phyloP scores from a whole-genome alignment of 2,329 filamentous ascomycete species.

The Aspergillus sp. region DNA sequence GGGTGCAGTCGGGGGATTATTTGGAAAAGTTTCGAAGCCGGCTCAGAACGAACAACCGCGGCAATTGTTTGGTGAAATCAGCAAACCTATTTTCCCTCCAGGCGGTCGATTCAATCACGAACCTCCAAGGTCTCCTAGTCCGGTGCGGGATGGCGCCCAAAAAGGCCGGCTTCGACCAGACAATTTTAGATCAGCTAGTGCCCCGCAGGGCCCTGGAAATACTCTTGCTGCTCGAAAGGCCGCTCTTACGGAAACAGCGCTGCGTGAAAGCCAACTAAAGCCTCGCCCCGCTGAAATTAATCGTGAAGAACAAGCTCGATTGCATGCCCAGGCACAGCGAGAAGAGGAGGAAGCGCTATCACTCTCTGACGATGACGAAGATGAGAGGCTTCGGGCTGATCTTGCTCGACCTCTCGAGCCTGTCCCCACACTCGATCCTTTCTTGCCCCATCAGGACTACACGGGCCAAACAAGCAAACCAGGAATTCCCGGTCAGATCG shows the following conservation, averaged over 20 bases:
- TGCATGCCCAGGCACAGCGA: constrained; percentile 26
- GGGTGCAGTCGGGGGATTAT: constrained; percentile 35
- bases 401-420: constrained; percentile 40
- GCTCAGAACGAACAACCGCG: constrained; percentile 22
- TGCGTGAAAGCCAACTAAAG: constrained; percentile 20
- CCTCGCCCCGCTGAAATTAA: constrained; percentile 17
- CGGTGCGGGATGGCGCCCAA: constrained; percentile 30
- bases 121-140: constrained; percentile 43
- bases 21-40: constrained; percentile 32
- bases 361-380: constrained; percentile 44
- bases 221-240: constrained; percentile 37
- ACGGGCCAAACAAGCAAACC: constrained; percentile 40
- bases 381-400: constrained; percentile 42
- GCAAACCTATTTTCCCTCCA: constrained; percentile 34
- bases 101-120: constrained; percentile 24
- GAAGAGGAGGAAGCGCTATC: constrained; percentile 29
- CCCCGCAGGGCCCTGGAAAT: constrained; percentile 32
- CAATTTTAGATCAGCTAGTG: constrained; percentile 32
- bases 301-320: constrained; percentile 23
- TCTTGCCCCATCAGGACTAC: constrained; percentile 45
- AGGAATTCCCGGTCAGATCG: constrained; percentile 46
- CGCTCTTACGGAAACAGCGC: constrained; percentile 28
- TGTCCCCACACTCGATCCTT: constrained; percentile 42
- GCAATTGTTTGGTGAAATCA: constrained; percentile 42
- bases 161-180: constrained; percentile 27